Base-by-base conservation (phyloP, 441 rosid species). In the Hura crepitans region DNA sequence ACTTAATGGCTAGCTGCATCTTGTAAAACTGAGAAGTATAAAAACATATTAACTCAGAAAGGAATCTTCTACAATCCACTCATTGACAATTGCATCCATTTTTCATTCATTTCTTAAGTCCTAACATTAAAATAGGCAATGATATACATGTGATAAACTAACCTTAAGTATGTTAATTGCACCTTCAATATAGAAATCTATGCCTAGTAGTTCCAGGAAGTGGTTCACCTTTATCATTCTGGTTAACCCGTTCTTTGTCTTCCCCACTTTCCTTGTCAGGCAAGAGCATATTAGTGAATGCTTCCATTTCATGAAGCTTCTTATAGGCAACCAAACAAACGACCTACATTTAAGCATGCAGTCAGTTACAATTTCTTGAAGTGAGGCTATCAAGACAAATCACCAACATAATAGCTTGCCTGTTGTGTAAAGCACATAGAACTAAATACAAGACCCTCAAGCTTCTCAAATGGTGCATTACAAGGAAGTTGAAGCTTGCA, bases 231-330 rank as follows among this genome's bases (percentile, higher is more conserved):
- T 93, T 98, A 58, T 93, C 97, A 77, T 84, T 89, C 73, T 87
- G 84, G 69, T 90, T 96, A 80, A 47, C 87, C 80, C 85, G 90
- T 65, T 96, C 97, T 65, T 72, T 84, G 57, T 89, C 94, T 81
- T 89, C 96, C 74, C 87, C 96, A 77, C 98, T 96, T 78, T 98
- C 99, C 81, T 87, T 96, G 83, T 96, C 99, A 6, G 99, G 99
- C 80, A 96, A 88, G 69, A 96, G 89, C 97, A 89, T 93, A 84
- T 96, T 97, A 54, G 98, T 96, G 84, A 96, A 96, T 58, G 98
- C 97, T 74, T 96, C 98, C 99, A 96, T 89, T 85, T 96, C 99
- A 78, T 96, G 99, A 77, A 93, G 90, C 85, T 91, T 96, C 86
- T 93, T 96, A 91, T 98, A 96, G 79, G 96, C 99, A 77, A 92